These are phyloP conservation scores for Fusarium brachygibbosum DNA, from an alignment of 2,329 filamentous ascomycete species.

Conservation along the genomic window DNA sequence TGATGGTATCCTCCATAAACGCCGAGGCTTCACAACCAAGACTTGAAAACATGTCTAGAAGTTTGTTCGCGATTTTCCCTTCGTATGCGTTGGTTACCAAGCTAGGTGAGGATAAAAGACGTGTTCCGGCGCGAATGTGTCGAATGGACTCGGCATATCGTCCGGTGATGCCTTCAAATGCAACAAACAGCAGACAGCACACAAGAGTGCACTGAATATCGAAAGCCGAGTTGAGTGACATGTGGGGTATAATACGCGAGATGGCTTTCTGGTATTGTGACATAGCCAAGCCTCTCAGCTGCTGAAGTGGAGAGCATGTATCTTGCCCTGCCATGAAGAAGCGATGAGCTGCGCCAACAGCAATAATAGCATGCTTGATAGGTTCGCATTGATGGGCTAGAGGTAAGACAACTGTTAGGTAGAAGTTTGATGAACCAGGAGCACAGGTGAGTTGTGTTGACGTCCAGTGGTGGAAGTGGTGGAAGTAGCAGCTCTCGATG, in stretches of 20 bases:
- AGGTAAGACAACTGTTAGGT: slow-evolving; percentile 26
- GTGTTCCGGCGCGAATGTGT: slow-evolving; percentile 39
- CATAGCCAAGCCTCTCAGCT: slow-evolving; percentile 38
- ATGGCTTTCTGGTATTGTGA: slow-evolving; percentile 45
- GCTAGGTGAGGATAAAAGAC: slow-evolving; percentile 20
- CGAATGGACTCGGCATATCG: slow-evolving; percentile 40
- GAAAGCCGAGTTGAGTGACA: slow-evolving; percentile 21
- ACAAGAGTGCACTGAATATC: slow-evolving; percentile 39
- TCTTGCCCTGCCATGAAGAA: slow-evolving; percentile 34
- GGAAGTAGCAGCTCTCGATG: slow-evolving; percentile 35
- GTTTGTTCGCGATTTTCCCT: slow-evolving; percentile 23
- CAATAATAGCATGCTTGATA: slow-evolving; percentile 26
- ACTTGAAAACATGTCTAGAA: slow-evolving; percentile 41
- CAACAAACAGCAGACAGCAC: slow-evolving; percentile 44
- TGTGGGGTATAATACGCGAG: slow-evolving; percentile 32
- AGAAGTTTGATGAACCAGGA: slow-evolving; percentile 31
- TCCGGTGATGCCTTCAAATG: slow-evolving; percentile 43
- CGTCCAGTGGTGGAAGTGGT: slow-evolving; percentile 42
- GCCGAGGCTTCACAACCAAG: slow-evolving; percentile 38
- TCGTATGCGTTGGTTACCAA: background rate
- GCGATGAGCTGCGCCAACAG: slow-evolving; percentile 38
- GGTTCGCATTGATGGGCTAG: slow-evolving; percentile 35
- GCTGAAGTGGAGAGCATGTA: slow-evolving; percentile 30
- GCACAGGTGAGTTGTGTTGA: slow-evolving; percentile 30
- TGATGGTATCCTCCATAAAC: slow-evolving; percentile 37